Percentiles rank a stretch among this genome's conserved stretches.
These are phyloP conservation scores for Suhomyces canberraensis DNA, from an alignment of 805 yeast genomes.

Conservation along the genomic window DNA sequence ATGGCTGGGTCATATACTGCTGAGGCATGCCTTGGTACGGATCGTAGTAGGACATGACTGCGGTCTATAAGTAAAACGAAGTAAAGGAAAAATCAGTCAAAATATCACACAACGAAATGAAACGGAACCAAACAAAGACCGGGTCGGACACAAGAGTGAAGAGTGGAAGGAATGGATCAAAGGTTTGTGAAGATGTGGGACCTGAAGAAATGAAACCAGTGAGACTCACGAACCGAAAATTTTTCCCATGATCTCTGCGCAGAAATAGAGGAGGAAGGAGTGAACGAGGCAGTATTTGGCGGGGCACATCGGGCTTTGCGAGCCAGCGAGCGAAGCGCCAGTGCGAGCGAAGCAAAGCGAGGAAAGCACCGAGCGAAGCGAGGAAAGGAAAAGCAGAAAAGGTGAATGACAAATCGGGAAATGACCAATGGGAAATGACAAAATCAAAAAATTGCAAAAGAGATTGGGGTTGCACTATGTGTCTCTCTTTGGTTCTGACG, in stretches of 20 bases:
- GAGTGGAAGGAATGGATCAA: background rate
- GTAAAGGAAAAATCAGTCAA: conserved; percentile 4
- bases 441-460: no score
- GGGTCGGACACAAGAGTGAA: background rate
- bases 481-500: no score
- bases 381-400: no score
- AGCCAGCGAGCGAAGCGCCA: no score
- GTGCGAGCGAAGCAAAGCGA: no score
- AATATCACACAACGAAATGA: conserved; percentile 6
- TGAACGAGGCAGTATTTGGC: background rate
- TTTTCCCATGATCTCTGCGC: conserved; percentile 5
- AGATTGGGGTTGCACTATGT: no score
- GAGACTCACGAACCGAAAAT: background rate
- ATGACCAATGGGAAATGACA: no score
- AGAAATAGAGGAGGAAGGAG: background rate
- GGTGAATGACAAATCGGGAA: no score
- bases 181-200: background rate
- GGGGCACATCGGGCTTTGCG: no score
- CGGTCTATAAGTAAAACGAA: conserved; percentile 4
- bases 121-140: background rate
- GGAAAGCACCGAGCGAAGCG: background rate
- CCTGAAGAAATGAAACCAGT: background rate
- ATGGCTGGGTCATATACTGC: conserved; percentile 34
- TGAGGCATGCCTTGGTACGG: conserved; percentile 40
- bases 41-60: conserved; percentile 39